Evolutionary conservation across 2,329 filamentous ascomycete species (phyloP), one percentile per base, ranked within the genome.

Genomic region (Fusarium pseudograminearum): DNA sequence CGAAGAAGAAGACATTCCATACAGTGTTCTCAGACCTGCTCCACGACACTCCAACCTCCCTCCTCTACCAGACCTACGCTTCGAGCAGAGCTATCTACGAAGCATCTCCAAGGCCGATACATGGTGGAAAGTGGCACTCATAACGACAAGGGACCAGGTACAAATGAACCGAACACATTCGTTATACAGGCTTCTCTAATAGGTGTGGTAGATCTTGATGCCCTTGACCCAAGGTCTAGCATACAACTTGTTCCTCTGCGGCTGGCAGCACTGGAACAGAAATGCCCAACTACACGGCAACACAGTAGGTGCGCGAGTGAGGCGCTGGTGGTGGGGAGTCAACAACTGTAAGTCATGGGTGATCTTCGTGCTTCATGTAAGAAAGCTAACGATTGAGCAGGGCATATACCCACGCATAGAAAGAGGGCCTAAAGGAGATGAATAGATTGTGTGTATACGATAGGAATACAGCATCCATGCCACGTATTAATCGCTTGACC

Each of bases 81-180:
- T 98, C 81, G 96, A 99, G 83, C 96, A 99, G 86, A 98, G 94
- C 85, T 99, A 99, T 80, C 87, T 99, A 57, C 91, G 92, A 74
- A 97, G 94, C 81, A 92, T 99, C 73, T 88, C 91, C 70, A 85
- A 89, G 58, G 93, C 94, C 36, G 88, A 96, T 71, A 90, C 89
- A 26, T 94, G 90, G 89, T 90, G 91, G 83, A 89, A 89, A 78
- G 88, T 99, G 33, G 86, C 88, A 10, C 92, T 91, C 83, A 95
- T 99, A 72, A 99, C 96, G 20, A 80, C 92, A 36, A 86, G 93
- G 76, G 96, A 99, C 80, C 96, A 98, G 87, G 92, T 96, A 83
- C 51, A 79, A 73, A 34, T 20, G 20, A 30, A 22, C 18, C 14
- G 9, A 36, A 22, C 12, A 22, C 8, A 7, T 12, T 12, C 9